Evolutionary conservation across 108 stramenopile genomes (phyloP).

Genomic region (Fistulifera pelliculosa): DNA sequence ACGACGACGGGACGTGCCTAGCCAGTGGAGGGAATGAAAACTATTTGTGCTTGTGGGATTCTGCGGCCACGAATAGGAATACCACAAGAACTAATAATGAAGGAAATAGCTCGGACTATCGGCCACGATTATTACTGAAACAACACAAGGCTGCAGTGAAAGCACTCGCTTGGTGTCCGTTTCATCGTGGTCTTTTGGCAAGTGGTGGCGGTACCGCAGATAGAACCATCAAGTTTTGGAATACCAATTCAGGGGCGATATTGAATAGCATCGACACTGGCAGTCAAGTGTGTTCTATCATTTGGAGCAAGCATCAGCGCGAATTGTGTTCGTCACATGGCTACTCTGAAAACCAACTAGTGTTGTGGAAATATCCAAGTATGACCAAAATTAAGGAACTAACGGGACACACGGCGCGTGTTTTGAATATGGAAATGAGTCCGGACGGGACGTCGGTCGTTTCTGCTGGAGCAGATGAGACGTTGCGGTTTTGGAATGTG

Average conservation of each 20-base stretch:
- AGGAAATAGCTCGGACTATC: conserved; percentile 37
- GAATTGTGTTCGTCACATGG: conserved; percentile 96
- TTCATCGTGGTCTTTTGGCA: conserved; percentile 93
- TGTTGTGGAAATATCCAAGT: conserved; percentile 96
- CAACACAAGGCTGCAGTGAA: conserved; percentile 98
- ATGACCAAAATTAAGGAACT: conserved; percentile 96
- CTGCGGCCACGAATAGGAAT: conserved; percentile 34
- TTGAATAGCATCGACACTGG: conserved; percentile 97
- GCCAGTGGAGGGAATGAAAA: conserved; percentile 99
- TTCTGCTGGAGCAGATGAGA: conserved; percentile 97
- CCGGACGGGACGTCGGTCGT: conserved; percentile 93
- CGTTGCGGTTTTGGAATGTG: conserved; percentile 97
- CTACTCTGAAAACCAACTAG: conserved; percentile 92
- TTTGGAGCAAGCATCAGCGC: conserved; percentile 91
- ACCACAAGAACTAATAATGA: conserved; percentile 24
- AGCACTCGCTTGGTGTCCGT: conserved; percentile 98
- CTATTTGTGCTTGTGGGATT: conserved; percentile 96
- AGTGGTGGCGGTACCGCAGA: conserved; percentile 98
- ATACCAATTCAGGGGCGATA: conserved; percentile 83
- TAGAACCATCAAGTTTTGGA: conserved; percentile 99
- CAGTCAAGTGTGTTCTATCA: conserved; percentile 92
- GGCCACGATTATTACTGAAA: conserved; percentile 73
- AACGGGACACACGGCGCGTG: conserved; percentile 91
- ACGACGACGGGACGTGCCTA: conserved; percentile 85
- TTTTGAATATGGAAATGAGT: conserved; percentile 87